Evolutionary conservation across 1,284 basidiomycete species (phyloP).

Genomic region (Boletus albobrunnescens): DNA sequence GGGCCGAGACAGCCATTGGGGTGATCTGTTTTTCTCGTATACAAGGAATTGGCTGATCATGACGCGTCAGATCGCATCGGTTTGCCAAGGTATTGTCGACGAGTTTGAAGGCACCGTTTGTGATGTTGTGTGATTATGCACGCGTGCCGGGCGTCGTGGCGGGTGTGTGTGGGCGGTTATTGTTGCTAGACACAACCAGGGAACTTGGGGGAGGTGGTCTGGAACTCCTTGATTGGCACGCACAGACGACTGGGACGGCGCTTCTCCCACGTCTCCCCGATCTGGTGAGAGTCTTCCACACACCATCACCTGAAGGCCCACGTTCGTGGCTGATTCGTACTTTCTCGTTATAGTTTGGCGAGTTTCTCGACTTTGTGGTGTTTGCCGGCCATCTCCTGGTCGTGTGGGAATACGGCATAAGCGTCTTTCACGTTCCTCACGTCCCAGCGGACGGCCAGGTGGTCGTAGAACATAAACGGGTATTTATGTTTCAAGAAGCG

Average conservation of each 20-base stretch:
- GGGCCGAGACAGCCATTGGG: constrained; percentile 15
- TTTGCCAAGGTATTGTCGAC: constrained; percentile 23
- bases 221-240: constrained; percentile 28
- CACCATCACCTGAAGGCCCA: neutral
- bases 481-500: constrained; percentile 29
- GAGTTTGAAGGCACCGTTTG: constrained; percentile 19
- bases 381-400: constrained; percentile 25
- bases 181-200: constrained; percentile 24
- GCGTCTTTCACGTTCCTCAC: constrained; percentile 25
- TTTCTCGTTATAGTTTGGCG: constrained; percentile 18
- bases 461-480: constrained; percentile 22
- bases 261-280: constrained; percentile 22
- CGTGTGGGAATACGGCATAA: constrained; percentile 27
- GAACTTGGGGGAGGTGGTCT: constrained; percentile 21
- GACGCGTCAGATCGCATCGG: constrained; percentile 6
- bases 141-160: constrained; percentile 20
- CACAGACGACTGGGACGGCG: constrained; percentile 22
- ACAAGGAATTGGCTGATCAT: constrained; percentile 1
- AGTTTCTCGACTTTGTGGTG: constrained; percentile 25
- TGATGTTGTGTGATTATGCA: constrained; percentile 22
- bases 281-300: constrained; percentile 15
- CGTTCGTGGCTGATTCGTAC: neutral
- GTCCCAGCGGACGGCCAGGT: constrained; percentile 22
- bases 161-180: constrained; percentile 26
- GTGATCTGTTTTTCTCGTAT: constrained; percentile 1